These are phyloP conservation scores for Podila epigama DNA, from an alignment of 192 early-diverging fungal genomes.

Conservation along the genomic window DNA sequence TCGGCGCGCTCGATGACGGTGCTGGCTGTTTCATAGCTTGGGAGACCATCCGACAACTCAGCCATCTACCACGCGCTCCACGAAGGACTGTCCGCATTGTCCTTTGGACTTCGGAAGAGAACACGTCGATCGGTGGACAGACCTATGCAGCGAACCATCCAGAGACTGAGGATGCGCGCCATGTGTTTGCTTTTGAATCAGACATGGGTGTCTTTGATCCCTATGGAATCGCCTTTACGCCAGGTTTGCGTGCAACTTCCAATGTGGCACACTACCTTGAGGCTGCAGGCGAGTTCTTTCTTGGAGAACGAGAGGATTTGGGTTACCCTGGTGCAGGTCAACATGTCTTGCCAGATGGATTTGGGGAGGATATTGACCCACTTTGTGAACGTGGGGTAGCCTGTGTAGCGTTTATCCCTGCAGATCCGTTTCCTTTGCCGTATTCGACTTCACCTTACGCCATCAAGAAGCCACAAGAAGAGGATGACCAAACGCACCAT, in stretches of 20 bases:
- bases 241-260: slow-evolving; percentile 2
- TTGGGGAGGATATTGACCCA: slow-evolving; percentile 58
- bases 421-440: slow-evolving; percentile 51
- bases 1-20: slow-evolving; percentile 66
- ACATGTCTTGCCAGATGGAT: slow-evolving; percentile 46
- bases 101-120: slow-evolving; percentile 68
- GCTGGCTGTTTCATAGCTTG: slow-evolving; percentile 58
- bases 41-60: slow-evolving; percentile 47
- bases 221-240: slow-evolving; percentile 58
- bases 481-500: background rate
- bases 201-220: slow-evolving; percentile 68
- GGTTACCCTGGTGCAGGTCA: slow-evolving; percentile 50
- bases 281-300: slow-evolving; percentile 31
- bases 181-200: slow-evolving; percentile 64
- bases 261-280: slow-evolving; percentile 1
- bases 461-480: slow-evolving; percentile 2
- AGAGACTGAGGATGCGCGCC: slow-evolving; percentile 31
- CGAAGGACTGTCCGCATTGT: slow-evolving; percentile 62
- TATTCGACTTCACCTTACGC: slow-evolving; percentile 35
- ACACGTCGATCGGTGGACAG: slow-evolving; percentile 53
- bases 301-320: slow-evolving; percentile 37
- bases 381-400: slow-evolving; percentile 61
- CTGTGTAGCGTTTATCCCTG: slow-evolving; percentile 55
- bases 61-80: slow-evolving; percentile 26
- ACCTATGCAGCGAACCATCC: slow-evolving; percentile 50